phyloP scores from a whole-genome alignment of 2,329 filamentous ascomycete genomes.

The Diaporthe aspalathi region DNA sequence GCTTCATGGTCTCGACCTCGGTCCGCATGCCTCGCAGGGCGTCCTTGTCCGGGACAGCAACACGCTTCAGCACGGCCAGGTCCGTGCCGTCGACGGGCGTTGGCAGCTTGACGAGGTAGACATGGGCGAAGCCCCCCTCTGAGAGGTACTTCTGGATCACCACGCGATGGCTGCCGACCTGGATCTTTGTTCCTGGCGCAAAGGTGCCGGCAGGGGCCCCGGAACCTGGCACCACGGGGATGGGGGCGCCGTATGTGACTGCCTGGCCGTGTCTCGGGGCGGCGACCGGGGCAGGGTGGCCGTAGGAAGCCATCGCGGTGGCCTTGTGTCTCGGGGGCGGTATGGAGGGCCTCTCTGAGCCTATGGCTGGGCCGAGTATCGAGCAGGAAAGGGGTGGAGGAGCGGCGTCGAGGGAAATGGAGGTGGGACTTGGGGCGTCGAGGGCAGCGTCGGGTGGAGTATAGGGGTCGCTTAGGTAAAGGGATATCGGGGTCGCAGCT shows the following conservation, averaged over 20 bases:
- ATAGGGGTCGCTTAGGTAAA: constrained; percentile 41
- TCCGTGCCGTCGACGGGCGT: constrained; percentile 82
- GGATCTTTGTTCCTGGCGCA: constrained; percentile 92
- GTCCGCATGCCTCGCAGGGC: constrained; percentile 95
- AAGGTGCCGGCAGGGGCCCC: constrained; percentile 85
- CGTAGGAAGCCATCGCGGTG: constrained; percentile 54
- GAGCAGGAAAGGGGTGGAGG: constrained; percentile 22
- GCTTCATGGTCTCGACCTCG: constrained; percentile 99
- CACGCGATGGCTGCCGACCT: constrained; percentile 91
- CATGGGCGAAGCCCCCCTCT: constrained; percentile 97
- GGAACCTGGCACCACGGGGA: constrained; percentile 51
- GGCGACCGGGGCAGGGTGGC: constrained; percentile 50
- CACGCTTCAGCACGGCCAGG: constrained; percentile 88
- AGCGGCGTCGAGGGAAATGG: constrained; percentile 32
- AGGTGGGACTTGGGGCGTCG: constrained; percentile 28
- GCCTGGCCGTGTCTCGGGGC: constrained; percentile 57
- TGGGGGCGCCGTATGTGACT: constrained; percentile 56
- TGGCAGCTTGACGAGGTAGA: constrained; percentile 92
- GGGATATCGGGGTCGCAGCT: constrained; percentile 1
- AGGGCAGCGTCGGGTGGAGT: constrained; percentile 35
- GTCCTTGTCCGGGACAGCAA: constrained; percentile 96
- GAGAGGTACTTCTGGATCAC: constrained; percentile 97
- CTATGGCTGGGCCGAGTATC: constrained; percentile 33
- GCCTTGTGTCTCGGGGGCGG: constrained; percentile 30
- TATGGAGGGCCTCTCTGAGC: constrained; percentile 32